Evolutionary conservation across 345 rosid species (phyloP).

Genomic region (Pistacia integerrima): DNA sequence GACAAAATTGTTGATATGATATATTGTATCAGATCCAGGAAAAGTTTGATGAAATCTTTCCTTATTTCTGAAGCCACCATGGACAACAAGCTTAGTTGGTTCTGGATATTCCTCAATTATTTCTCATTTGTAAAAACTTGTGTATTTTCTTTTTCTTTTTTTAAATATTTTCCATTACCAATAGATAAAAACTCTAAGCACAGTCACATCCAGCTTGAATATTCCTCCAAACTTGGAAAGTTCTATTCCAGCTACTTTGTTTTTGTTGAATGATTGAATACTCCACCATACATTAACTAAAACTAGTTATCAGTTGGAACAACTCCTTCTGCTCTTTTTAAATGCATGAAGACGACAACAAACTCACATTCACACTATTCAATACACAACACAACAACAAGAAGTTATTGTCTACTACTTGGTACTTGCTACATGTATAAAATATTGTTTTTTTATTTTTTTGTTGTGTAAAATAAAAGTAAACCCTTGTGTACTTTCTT

Average conservation of each 20-base stretch:
- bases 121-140: background rate
- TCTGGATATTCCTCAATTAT: conserved; percentile 8
- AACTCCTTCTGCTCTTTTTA: background rate
- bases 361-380: no score
- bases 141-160: no score
- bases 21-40: conserved; percentile 31
- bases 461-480: no score
- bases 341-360: background rate
- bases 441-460: no score
- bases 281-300: background rate
- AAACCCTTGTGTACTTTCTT: background rate
- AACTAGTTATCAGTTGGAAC: background rate
- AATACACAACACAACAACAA: no score
- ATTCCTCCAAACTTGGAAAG: conserved; percentile 38
- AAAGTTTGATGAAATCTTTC: background rate
- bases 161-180: no score
- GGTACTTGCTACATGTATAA: no score
- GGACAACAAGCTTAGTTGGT: conserved; percentile 3
- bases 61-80: background rate
- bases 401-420: no score
- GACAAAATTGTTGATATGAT: background rate
- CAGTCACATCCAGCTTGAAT: conserved; percentile 33
- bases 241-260: conserved; percentile 5
- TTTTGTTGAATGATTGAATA: background rate
- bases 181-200: background rate